A percentile compares a stretch with the other conserved stretches of the same genome.
These are phyloP conservation scores for Paralagenidium karlingii DNA, from an alignment of 352 stramenopile genomes.

Conservation along the genomic window DNA sequence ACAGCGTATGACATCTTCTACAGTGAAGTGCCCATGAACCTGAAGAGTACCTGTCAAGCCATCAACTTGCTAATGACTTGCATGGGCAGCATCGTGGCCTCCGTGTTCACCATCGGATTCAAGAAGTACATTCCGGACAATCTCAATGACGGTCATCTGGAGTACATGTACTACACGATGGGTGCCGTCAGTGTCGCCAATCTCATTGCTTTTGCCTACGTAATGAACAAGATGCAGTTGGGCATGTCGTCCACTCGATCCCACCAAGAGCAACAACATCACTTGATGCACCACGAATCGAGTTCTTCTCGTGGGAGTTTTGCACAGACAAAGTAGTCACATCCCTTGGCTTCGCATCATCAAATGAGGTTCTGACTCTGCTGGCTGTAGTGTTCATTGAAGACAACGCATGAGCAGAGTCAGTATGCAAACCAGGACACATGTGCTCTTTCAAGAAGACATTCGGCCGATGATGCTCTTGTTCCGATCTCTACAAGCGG, in stretches of 20 bases:
- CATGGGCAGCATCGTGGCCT: constrained; percentile 43
- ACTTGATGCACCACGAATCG: no score
- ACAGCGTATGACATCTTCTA: constrained; percentile 50
- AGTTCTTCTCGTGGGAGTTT: no score
- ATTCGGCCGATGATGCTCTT: no score
- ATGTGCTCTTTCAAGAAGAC: no score
- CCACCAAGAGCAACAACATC: no score
- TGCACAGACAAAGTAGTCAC: no score
- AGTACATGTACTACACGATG: constrained; percentile 63
- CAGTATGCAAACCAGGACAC: no score
- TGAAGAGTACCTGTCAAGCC: constrained; percentile 43
- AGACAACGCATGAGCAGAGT: no score
- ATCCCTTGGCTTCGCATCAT: no score
- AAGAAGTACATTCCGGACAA: constrained; percentile 30
- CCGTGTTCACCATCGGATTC: constrained; percentile 57
- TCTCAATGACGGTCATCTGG: constrained; percentile 44
- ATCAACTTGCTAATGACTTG: constrained; percentile 46
- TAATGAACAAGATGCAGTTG: constrained; percentile 50
- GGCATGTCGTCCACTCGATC: constrained; percentile 49
- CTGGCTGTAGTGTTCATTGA: no score
- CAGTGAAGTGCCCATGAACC: constrained; percentile 28
- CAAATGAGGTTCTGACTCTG: no score
- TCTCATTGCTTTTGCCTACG: constrained; percentile 26
- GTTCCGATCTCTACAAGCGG: no score
- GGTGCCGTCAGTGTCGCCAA: constrained; percentile 30